Percentiles rank a stretch among this genome's conserved stretches.
phyloP scores from a whole-genome alignment of 805 yeast genomes.

The Tetrapisispora pingtungensis region DNA sequence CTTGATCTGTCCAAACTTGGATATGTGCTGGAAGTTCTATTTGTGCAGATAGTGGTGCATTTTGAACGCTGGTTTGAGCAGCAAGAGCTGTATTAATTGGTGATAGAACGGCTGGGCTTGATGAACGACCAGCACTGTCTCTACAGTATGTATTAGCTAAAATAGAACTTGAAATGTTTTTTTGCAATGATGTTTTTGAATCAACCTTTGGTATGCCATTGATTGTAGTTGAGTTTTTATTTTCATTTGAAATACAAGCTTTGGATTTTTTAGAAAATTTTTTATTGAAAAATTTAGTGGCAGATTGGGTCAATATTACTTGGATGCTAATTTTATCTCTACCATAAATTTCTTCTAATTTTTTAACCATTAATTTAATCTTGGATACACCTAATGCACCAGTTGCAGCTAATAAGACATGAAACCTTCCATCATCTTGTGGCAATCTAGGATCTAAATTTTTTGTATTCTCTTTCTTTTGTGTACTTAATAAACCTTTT shows the following conservation, averaged over 20 bases:
- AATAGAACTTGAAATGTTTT: not conserved
- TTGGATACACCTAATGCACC: conserved; percentile 83
- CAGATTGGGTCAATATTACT: conserved; percentile 73
- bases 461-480: conserved; percentile 31
- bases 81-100: not conserved
- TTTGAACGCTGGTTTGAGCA: not conserved
- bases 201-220: not conserved
- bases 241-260: not conserved
- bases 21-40: conserved; percentile 53
- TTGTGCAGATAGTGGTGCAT: conserved; percentile 11
- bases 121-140: not conserved
- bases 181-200: not conserved
- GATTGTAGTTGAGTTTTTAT: not conserved
- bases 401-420: conserved; percentile 79
- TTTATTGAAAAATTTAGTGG: conserved; percentile 54
- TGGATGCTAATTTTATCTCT: conserved; percentile 68
- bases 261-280: conserved; percentile 11
- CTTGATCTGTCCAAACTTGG: conserved; percentile 84
- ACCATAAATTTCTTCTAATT: conserved; percentile 76
- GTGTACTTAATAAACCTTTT: not conserved
- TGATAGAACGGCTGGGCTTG: not conserved
- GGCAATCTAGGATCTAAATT: conserved; percentile 57
- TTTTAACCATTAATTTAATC: conserved; percentile 67
- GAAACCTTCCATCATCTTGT: conserved; percentile 80
- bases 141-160: not conserved